Evolutionary conservation across 2,329 filamentous ascomycete species (phyloP).

Genomic region (Trichoderma sp.): DNA sequence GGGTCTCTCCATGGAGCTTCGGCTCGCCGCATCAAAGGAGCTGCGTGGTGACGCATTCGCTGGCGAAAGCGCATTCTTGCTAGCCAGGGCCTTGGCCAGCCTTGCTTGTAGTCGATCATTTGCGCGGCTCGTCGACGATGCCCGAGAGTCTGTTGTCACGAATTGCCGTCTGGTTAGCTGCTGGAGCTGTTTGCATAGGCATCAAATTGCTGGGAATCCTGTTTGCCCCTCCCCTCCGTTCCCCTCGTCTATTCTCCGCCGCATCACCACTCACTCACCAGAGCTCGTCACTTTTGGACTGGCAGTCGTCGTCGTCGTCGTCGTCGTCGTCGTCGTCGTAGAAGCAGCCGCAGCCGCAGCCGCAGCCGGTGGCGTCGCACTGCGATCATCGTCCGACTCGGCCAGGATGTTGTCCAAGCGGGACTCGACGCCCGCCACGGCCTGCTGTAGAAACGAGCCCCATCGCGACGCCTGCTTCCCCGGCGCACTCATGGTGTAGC

Average conservation of each 20-base stretch:
- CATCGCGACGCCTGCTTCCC: conserved; percentile 60
- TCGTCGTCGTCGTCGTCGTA: background rate
- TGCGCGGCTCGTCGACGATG: conserved; percentile 61
- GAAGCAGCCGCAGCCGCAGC: background rate
- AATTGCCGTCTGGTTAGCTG: conserved; percentile 11
- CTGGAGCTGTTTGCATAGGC: background rate
- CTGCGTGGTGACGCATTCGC: conserved; percentile 43
- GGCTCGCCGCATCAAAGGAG: conserved; percentile 42
- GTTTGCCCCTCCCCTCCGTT: background rate
- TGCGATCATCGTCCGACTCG: conserved; percentile 60
- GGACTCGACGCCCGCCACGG: conserved; percentile 91
- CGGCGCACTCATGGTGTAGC: conserved; percentile 51
- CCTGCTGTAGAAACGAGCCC: conserved; percentile 83
- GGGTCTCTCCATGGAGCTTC: conserved; percentile 37
- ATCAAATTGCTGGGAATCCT: background rate
- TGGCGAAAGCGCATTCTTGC: conserved; percentile 54
- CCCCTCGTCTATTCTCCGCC: background rate
- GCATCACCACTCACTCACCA: conserved; percentile 29
- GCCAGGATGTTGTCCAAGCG: conserved; percentile 88
- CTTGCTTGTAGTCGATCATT: conserved; percentile 82
- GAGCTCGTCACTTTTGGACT: conserved; percentile 24
- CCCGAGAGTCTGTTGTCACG: conserved; percentile 55
- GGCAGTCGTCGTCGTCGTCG: background rate
- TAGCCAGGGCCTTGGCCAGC: conserved; percentile 83
- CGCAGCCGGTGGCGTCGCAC: conserved; percentile 30